Evolutionary conservation across 352 stramenopile species (phyloP).

Genomic region (Pythium rishiriense): DNA sequence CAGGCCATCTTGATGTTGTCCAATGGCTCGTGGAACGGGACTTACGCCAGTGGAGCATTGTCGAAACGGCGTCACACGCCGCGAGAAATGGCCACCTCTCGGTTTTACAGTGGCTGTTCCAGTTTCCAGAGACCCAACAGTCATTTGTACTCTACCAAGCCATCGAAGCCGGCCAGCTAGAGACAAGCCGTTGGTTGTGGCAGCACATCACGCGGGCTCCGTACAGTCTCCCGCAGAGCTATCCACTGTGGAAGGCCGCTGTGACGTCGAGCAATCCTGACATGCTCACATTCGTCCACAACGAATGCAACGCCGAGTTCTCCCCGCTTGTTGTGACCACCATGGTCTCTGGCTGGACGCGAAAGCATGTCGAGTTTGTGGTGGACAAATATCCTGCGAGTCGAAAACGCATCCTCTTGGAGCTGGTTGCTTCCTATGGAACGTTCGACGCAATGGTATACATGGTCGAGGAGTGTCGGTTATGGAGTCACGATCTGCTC

Average conservation of each 20-base stretch:
- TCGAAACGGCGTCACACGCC: not conserved
- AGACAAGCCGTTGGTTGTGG: not conserved
- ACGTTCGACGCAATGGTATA: constrained; percentile 1
- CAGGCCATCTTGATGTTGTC: constrained; percentile 1
- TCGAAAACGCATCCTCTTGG: not conserved
- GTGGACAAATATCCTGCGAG: not conserved
- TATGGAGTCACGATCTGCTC: not conserved
- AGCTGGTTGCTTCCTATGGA: not conserved
- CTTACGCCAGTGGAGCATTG: not conserved
- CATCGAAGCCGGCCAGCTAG: not conserved
- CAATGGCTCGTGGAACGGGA: not conserved
- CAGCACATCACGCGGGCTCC: not conserved
- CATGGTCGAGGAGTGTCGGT: not conserved
- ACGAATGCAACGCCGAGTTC: not conserved
- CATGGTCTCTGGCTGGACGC: not conserved
- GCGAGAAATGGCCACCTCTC: constrained; percentile 1
- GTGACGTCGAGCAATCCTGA: not conserved
- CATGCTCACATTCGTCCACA: not conserved
- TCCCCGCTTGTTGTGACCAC: not conserved
- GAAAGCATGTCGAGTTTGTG: not conserved
- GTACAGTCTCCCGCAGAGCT: not conserved
- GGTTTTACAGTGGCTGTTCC: constrained; percentile 16
- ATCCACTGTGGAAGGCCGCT: constrained; percentile 3
- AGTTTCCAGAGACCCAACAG: constrained; percentile 5
- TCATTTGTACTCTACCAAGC: not conserved